phyloP scores from a whole-genome alignment of 2,329 filamentous ascomycete genomes.

The Stemphylium lycopersici region DNA sequence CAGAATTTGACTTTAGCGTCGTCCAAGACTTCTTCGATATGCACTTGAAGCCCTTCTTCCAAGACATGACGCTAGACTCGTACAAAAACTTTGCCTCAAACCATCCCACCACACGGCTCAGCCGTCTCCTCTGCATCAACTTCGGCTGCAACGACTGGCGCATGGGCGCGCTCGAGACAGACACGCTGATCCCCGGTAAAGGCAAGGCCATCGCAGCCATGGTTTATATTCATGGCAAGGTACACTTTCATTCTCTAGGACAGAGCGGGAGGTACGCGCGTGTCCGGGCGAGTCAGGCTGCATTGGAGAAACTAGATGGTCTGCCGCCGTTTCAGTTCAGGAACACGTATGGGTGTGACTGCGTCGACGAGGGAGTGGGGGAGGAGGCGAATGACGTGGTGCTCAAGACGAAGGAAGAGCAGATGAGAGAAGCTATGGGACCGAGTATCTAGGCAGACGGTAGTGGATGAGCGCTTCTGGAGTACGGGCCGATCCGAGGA shows the following conservation, averaged over 20 bases:
- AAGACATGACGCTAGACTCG: slow-evolving; percentile 71
- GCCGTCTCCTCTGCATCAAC: slow-evolving; percentile 66
- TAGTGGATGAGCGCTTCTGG: not conserved
- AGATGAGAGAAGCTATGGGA: slow-evolving; percentile 27
- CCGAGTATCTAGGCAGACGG: slow-evolving; percentile 18
- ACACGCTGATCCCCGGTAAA: slow-evolving; percentile 54
- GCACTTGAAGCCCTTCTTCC: slow-evolving; percentile 78
- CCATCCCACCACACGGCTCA: slow-evolving; percentile 77
- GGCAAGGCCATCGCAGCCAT: slow-evolving; percentile 66
- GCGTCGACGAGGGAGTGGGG: slow-evolving; percentile 44
- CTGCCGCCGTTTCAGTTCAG: slow-evolving; percentile 65
- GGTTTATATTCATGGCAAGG: slow-evolving; percentile 74
- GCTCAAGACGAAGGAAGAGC: slow-evolving; percentile 12
- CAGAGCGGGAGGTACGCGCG: slow-evolving; percentile 77
- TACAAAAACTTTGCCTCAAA: slow-evolving; percentile 88
- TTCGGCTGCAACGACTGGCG: slow-evolving; percentile 71
- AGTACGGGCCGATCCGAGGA: too few relatives aligned
- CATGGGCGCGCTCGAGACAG: slow-evolving; percentile 40
- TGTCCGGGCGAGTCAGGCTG: slow-evolving; percentile 66
- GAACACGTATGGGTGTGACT: slow-evolving; percentile 67
- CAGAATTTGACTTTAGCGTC: slow-evolving; percentile 74
- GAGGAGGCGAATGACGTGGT: not conserved
- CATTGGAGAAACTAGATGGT: slow-evolving; percentile 58
- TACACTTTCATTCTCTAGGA: slow-evolving; percentile 67
- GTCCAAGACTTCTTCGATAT: slow-evolving; percentile 79